Evolutionary conservation across 2,329 filamentous ascomycete species (phyloP).

Genomic region (Nemania abortiva): DNA sequence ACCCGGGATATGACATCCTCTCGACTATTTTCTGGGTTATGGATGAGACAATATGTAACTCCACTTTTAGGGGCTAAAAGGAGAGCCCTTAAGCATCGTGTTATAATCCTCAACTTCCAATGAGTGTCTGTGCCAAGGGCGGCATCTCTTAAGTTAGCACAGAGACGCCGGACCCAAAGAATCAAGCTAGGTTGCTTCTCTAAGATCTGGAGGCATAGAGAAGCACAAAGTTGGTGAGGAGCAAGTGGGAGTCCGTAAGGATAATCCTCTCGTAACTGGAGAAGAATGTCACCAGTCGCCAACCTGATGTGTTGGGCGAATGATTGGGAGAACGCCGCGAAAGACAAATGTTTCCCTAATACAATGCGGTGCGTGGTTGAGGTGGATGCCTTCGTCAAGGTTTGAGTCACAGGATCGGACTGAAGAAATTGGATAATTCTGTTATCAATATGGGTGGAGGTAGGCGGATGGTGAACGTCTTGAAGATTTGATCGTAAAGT

Average conservation of each 20-base stretch:
- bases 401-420: too few relatives aligned
- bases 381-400: too few relatives aligned
- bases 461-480: too few relatives aligned
- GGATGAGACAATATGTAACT: neutral
- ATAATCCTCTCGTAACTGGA: neutral
- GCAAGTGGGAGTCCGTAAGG: neutral
- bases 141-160: neutral
- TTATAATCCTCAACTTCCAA: neutral
- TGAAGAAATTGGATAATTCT: too few relatives aligned
- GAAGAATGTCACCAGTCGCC: neutral
- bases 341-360: too few relatives aligned
- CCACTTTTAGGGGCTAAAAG: neutral
- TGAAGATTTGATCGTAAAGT: neutral
- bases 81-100: neutral
- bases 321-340: too few relatives aligned
- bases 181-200: conserved; percentile 2
- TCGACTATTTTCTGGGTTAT: neutral
- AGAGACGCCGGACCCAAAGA: neutral
- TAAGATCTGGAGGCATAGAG: neutral
- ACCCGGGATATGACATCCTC: too few relatives aligned
- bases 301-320: too few relatives aligned
- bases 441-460: too few relatives aligned
- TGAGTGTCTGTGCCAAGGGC: too few relatives aligned
- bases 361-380: too few relatives aligned
- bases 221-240: neutral